Evolutionary conservation across 805 yeast species (phyloP).

Genomic region (Brettanomyces nanus): DNA sequence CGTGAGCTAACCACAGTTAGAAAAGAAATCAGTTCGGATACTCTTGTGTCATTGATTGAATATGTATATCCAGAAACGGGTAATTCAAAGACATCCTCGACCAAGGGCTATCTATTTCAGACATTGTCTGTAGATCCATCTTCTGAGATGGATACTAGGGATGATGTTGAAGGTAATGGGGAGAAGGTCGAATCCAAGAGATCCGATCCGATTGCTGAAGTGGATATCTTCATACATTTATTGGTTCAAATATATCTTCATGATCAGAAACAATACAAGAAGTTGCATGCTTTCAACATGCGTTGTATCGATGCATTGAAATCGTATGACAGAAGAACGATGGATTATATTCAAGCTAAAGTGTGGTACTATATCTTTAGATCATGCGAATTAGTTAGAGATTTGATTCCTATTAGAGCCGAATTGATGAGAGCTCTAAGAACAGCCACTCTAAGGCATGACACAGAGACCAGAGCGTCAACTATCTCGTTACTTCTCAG

Average conservation of each 20-base stretch:
- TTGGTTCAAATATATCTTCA: constrained; percentile 69
- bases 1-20: constrained; percentile 76
- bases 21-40: constrained; percentile 46
- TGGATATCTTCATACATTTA: constrained; percentile 71
- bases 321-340: constrained; percentile 66
- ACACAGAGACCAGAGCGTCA: constrained; percentile 83
- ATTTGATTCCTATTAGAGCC: constrained; percentile 55
- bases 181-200: constrained; percentile 9
- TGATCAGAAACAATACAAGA: constrained; percentile 45
- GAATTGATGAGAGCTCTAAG: constrained; percentile 68
- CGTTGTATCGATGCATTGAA: constrained; percentile 46
- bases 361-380: constrained; percentile 87
- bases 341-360: constrained; percentile 83
- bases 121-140: constrained; percentile 27
- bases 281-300: constrained; percentile 46
- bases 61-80: constrained; percentile 46
- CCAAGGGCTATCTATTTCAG: constrained; percentile 33
- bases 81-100: no score
- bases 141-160: constrained; percentile 27
- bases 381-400: constrained; percentile 55
- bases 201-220: constrained; percentile 47
- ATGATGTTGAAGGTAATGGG: no score
- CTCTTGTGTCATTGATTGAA: constrained; percentile 48
- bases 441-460: constrained; percentile 87
- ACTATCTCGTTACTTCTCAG: constrained; percentile 80